These are phyloP conservation scores for Trypanosoma congolense DNA, from an alignment of 208 protist species.

Conservation along the genomic window DNA sequence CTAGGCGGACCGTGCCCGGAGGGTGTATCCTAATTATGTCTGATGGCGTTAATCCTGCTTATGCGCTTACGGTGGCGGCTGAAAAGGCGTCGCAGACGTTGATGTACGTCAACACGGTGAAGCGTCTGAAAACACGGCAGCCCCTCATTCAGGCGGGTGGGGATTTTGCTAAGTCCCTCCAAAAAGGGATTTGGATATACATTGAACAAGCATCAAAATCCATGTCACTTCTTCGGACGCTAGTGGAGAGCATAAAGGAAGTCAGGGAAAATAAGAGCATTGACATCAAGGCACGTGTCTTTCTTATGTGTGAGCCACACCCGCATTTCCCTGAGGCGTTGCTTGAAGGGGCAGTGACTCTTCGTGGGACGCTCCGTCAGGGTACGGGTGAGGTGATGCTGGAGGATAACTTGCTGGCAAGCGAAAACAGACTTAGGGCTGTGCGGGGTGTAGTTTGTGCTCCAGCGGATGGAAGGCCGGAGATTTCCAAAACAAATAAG, in stretches of 20 bases:
- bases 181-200: slow-evolving; percentile 87
- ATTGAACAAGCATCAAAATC: slow-evolving; percentile 89
- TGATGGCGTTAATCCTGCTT: slow-evolving; percentile 78
- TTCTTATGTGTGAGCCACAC: slow-evolving; percentile 89
- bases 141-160: slow-evolving; percentile 65
- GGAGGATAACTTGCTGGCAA: slow-evolving; percentile 61
- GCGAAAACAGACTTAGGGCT: slow-evolving; percentile 21
- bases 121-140: slow-evolving; percentile 83
- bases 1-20: slow-evolving; percentile 38
- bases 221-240: slow-evolving; percentile 75
- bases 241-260: slow-evolving; percentile 72
- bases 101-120: slow-evolving; percentile 88
- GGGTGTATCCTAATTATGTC: slow-evolving; percentile 83
- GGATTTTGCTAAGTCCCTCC: slow-evolving; percentile 68
- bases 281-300: slow-evolving; percentile 53
- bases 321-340: slow-evolving; percentile 84
- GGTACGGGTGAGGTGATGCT: slow-evolving; percentile 58
- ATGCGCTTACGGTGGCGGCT: slow-evolving; percentile 70
- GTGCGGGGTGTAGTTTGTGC: slow-evolving; percentile 1
- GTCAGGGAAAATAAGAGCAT: slow-evolving; percentile 40
- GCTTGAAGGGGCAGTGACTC: slow-evolving; percentile 68
- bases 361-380: slow-evolving; percentile 67
- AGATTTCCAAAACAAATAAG: slow-evolving; percentile 43
- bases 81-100: slow-evolving; percentile 56
- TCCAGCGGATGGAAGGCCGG: slow-evolving; percentile 26